phyloP scores from a whole-genome alignment of 306 rosid genomes.

The Vachellia pachyceras region DNA sequence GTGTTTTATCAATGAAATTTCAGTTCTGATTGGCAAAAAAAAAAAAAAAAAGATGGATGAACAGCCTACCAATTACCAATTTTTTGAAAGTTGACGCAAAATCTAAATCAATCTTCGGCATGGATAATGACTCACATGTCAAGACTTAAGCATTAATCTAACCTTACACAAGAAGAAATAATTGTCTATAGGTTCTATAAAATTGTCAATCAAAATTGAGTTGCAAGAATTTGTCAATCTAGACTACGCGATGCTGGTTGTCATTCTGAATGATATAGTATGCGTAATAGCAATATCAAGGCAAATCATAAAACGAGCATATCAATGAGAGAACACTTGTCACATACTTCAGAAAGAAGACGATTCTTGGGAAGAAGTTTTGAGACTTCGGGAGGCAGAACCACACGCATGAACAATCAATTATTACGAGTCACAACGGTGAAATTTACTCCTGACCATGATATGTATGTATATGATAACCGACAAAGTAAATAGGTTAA shows the following conservation, averaged over 20 bases:
- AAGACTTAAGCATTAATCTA: not conserved
- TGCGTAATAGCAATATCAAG: not conserved
- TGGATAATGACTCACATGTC: not conserved
- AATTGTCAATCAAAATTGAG: not conserved
- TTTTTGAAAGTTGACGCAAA: not conserved
- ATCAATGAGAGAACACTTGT: not conserved
- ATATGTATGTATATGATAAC: not conserved
- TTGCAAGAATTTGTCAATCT: too few relatives aligned
- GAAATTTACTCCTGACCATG: not conserved
- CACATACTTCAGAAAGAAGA: slow-evolving; percentile 81
- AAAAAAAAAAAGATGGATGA: not conserved
- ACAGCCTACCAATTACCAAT: not conserved
- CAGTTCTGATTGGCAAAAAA: too few relatives aligned
- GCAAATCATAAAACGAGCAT: not conserved
- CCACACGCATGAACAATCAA: slow-evolving; percentile 72
- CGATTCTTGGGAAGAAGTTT: slow-evolving; percentile 92
- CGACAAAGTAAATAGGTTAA: not conserved
- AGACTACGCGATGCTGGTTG: not conserved
- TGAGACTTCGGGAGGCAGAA: slow-evolving; percentile 90
- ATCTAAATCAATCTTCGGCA: not conserved
- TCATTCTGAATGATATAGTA: not conserved
- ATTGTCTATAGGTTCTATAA: not conserved
- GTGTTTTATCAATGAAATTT: too few relatives aligned
- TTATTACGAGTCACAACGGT: not conserved
- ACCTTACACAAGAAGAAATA: not conserved